Base-by-base conservation (phyloP, 2,329 filamentous ascomycete species). In the Golovinomyces cichoracearum region DNA sequence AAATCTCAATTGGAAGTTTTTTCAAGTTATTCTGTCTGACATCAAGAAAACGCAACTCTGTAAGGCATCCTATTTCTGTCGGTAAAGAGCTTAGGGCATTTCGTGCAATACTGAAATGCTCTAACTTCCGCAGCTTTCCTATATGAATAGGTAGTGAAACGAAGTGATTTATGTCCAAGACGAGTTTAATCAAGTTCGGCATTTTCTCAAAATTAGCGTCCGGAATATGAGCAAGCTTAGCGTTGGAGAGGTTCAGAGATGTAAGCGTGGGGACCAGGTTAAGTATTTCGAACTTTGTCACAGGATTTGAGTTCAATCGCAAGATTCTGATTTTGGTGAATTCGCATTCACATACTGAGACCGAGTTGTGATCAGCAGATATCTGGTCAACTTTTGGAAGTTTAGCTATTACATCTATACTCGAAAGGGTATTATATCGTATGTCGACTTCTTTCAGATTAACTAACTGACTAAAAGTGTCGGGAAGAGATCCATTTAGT, bases 151-250 rank as follows among this genome's bases (percentile, higher is more conserved):
- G 90, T 22, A 98, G 67, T 0, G 83, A 88, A 0, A 90, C 85
- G 57, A 98, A 92, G 61, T 94, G 92, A 58, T 98, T 98, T 61
- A 83, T 86, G 64, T 94, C 88, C 48, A 98, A 69, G 17, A 88
- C 79, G 21, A 98, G 71, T 57, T 86, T 85, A 50, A 88, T 83
- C 41, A 98, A 64, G 56, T 85, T 90, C 7, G 81, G 73, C 65
- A 95, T 78, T 59, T 88, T 85, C 55, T 80, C 78, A 60, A 93
- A 95, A 13, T 88, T 73, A 42, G 82, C 78, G 60, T 94, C 90
- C 6, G 76, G 76, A 48, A 98, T 78, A 58, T 85, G 83, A 2
- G 86, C 82, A 40, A 98, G 68, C 63, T 95, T 93, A 5, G 82
- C 85, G 48, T 85, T 88, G 5, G 86, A 90, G 49, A 98, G 69